Evolutionary conservation across 2,329 filamentous ascomycete species (phyloP), one percentile per base, ranked within the genome.

Genomic region (Sporothrix brunneoviolacea): DNA sequence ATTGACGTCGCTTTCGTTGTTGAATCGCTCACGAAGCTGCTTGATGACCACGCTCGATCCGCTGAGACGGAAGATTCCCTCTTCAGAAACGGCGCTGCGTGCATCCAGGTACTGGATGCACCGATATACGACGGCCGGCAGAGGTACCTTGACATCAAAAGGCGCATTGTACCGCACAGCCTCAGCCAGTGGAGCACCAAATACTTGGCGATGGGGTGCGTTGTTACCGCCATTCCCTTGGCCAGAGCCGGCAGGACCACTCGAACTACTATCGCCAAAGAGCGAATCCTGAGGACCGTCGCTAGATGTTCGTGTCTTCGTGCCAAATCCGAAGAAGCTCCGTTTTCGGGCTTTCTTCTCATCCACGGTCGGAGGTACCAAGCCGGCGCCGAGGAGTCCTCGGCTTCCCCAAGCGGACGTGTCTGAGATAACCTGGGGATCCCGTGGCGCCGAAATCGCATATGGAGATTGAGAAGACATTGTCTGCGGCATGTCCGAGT

Each of bases 41-140:
- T 91, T 95, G 69, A 98, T 95, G 44, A 95, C 84, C 49, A 94
- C 80, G 63, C 95, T 97, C 1, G 91, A 97, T n/a, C 93, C 93
- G 65, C 91, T 97, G 37, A 98, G 75, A 46, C 93, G 83, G 75
- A 98, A 98, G 37, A 98, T 95, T 38, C 93, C 93, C 67, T 98
- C 93, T 65, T 98, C 93, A 6, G 75, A 76, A 42, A 85, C 76
- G 10, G 91, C 93, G 55, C 87, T 82, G 70, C 91, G 91, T 7
- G 81, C 78, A 57, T 88, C 85, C 16, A 98, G 76, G 65, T 95
- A 98, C 65, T 97, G 88, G 55, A 98, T 87, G 63, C 90, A 96
- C 51, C 93, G 84, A 69, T 94, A 98, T 8, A 97, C 88, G 3
- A 98, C 93, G 7, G 91, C 88, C 1, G 93, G 93, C 24, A 98